Conservation (phyloP, 768 basidiomycete genomes). For the Leucosporidium scottii region DNA sequence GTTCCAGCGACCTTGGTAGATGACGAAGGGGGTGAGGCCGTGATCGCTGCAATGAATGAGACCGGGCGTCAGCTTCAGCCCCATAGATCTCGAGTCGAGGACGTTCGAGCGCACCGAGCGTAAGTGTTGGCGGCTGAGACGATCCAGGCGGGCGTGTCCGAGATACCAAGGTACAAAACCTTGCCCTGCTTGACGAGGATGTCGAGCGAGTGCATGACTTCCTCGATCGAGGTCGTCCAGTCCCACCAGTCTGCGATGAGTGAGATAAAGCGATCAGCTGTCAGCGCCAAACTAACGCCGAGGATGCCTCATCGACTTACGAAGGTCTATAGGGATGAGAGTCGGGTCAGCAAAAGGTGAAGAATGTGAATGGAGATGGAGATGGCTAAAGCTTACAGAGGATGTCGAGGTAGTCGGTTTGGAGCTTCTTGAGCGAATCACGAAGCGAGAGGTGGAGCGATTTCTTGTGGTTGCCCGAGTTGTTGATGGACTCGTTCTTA, state of each 20-base stretch:
- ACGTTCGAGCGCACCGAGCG: slow-evolving; percentile 48
- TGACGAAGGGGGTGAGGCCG: neutral
- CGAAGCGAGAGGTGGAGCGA: slow-evolving; percentile 33
- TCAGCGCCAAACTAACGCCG: no score
- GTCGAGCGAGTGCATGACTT: slow-evolving; percentile 55
- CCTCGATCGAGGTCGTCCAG: slow-evolving; percentile 46
- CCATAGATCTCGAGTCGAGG: no score
- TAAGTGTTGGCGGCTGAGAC: slow-evolving; percentile 51
- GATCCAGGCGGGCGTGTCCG: slow-evolving; percentile 52
- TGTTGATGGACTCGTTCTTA: slow-evolving; percentile 31
- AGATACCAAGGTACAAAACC: slow-evolving; percentile 48
- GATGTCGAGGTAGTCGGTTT: slow-evolving; percentile 55
- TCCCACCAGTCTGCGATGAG: slow-evolving; percentile 41
- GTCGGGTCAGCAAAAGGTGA: neutral
- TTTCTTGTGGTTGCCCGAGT: neutral
- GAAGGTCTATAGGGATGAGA: no score
- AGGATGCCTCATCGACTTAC: no score
- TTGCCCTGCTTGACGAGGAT: slow-evolving; percentile 51
- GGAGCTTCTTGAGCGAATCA: slow-evolving; percentile 51
- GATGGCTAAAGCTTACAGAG: slow-evolving; percentile 41
- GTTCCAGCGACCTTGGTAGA: slow-evolving; percentile 4
- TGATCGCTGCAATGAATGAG: slow-evolving; percentile 12
- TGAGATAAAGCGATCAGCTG: no score
- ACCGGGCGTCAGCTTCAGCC: no score
- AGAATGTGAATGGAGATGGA: no score